Conservation (phyloP, 2,329 filamentous ascomycete genomes). For the Ceratocystis cubensis region DNA sequence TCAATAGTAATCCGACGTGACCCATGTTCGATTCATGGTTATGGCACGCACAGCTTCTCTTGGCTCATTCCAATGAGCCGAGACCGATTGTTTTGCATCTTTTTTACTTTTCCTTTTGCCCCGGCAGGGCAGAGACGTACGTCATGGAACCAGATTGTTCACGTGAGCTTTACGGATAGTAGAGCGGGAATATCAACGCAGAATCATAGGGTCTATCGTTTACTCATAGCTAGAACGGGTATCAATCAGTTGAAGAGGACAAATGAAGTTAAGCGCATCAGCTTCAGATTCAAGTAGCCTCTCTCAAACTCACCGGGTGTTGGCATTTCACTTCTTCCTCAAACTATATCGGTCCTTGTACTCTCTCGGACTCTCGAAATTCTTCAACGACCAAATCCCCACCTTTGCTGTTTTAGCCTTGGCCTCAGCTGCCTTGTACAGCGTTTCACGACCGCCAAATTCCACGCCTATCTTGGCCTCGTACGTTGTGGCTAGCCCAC, state of each 20-base stretch:
- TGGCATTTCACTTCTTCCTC: background rate
- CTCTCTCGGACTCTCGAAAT: conserved; percentile 71
- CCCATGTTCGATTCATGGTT: conserved; percentile 21
- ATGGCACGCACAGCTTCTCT: conserved; percentile 9
- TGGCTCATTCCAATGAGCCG: background rate
- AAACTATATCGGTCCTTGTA: conserved; percentile 51
- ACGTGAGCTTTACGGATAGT: background rate
- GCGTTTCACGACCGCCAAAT: conserved; percentile 58
- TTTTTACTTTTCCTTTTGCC: background rate
- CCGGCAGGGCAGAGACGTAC: no score
- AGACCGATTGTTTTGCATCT: background rate
- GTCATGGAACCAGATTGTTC: no score
- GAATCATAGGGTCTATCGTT: background rate
- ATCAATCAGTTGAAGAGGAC: background rate
- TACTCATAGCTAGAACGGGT: background rate
- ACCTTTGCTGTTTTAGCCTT: conserved; percentile 50
- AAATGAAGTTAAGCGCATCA: background rate
- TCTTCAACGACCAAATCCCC: conserved; percentile 64
- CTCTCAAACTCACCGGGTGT: background rate
- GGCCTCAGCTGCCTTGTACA: conserved; percentile 54
- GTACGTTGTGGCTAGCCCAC: conserved; percentile 78
- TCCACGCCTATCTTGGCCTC: conserved; percentile 84
- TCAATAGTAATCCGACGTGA: conserved; percentile 15
- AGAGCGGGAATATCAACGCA: background rate
- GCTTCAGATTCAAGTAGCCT: background rate